Evolutionary conservation across 306 rosid genomes (phyloP).

Genomic region (Echinosophora koreensis): DNA sequence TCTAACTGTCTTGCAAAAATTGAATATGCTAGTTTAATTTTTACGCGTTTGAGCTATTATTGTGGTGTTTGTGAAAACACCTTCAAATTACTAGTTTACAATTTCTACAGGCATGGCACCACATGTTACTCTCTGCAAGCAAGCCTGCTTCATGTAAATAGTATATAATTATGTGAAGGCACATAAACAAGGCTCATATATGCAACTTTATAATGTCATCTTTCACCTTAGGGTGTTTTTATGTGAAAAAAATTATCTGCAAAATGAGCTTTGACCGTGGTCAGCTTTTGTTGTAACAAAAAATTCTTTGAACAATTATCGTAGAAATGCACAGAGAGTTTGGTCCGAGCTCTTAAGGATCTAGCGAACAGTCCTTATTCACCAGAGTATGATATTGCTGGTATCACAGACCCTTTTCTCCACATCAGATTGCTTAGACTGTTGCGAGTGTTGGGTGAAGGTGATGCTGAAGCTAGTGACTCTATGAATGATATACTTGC

Average conservation of each 20-base stretch:
- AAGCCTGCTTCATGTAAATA: slow-evolving; percentile 31
- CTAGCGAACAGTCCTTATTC: slow-evolving; percentile 89
- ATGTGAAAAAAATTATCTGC: slow-evolving; percentile 32
- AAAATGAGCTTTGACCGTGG: slow-evolving; percentile 25
- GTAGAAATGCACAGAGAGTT: slow-evolving; percentile 89
- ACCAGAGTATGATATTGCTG: slow-evolving; percentile 96
- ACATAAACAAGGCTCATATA: slow-evolving; percentile 29
- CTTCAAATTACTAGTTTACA: slow-evolving; percentile 17
- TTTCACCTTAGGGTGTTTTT: slow-evolving; percentile 18
- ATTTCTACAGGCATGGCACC: slow-evolving; percentile 6
- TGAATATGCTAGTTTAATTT: slow-evolving; percentile 18
- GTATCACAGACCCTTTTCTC: slow-evolving; percentile 97
- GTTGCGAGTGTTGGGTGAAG: slow-evolving; percentile 91
- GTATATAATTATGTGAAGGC: slow-evolving; percentile 10
- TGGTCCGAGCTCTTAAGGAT: slow-evolving; percentile 90
- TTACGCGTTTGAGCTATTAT: neutral
- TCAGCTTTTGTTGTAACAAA: slow-evolving; percentile 40
- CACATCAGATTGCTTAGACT: slow-evolving; percentile 92
- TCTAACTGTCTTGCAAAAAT: slow-evolving; percentile 10
- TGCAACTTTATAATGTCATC: slow-evolving; percentile 22
- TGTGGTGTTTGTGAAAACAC: slow-evolving; percentile 18
- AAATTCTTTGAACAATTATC: slow-evolving; percentile 47
- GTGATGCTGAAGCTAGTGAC: slow-evolving; percentile 93
- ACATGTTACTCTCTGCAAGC: slow-evolving; percentile 29
- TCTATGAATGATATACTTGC: slow-evolving; percentile 99